Evolutionary conservation across 73 alveolate genomes (phyloP).

Genomic region (Paramecium biaurelia): DNA sequence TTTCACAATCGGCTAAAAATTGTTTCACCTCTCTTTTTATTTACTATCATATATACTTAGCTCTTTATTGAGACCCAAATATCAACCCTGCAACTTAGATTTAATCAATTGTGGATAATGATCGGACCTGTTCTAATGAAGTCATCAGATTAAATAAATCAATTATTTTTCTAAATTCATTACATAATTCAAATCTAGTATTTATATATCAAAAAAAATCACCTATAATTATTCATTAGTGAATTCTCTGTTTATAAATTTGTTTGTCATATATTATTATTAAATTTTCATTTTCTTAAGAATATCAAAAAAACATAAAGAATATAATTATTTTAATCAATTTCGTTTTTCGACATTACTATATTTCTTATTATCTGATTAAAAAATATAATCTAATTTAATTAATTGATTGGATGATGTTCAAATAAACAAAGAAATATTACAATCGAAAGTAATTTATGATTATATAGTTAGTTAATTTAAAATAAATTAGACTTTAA

Average conservation of each 20-base stretch:
- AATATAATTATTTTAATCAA: too few relatives aligned
- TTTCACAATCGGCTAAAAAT: background rate
- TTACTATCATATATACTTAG: background rate
- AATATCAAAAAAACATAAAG: background rate
- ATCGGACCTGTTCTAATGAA: conserved; percentile 9
- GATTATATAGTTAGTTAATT: background rate
- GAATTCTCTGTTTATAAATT: background rate
- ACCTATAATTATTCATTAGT: background rate
- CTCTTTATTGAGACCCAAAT: conserved; percentile 15
- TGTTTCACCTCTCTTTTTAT: background rate
- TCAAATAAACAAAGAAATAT: background rate
- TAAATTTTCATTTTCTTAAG: background rate
- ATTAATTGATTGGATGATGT: too few relatives aligned
- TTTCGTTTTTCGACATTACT: background rate
- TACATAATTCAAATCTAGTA: background rate
- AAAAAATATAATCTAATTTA: too few relatives aligned
- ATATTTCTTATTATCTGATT: background rate
- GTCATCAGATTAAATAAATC: background rate
- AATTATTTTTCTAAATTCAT: background rate
- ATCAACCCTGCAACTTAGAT: background rate
- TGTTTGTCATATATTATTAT: background rate
- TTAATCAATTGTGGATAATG: background rate
- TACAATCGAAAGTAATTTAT: too few relatives aligned
- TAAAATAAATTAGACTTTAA: background rate
- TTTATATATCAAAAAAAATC: background rate